These are phyloP conservation scores for Colletotrichum zoysiae DNA, from an alignment of 2,329 filamentous ascomycete genomes.

Conservation along the genomic window DNA sequence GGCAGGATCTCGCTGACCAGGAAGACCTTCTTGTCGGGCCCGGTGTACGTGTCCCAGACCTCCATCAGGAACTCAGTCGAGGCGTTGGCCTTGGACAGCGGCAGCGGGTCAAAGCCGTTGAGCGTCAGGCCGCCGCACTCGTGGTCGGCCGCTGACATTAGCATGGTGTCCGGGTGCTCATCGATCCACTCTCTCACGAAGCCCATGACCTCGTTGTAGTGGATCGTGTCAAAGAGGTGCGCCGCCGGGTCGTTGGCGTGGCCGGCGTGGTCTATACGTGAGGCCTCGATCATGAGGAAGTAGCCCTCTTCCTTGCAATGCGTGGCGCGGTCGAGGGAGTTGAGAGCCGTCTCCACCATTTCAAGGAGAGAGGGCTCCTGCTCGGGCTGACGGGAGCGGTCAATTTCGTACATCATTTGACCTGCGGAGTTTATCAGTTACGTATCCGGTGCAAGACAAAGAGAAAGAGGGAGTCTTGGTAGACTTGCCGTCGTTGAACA, in stretches of 20 bases:
- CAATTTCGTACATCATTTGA: conserved; percentile 52
- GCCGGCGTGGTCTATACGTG: conserved; percentile 53
- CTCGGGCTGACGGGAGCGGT: conserved; percentile 47
- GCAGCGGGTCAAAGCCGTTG: conserved; percentile 52
- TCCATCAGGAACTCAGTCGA: conserved; percentile 49
- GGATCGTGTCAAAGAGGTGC: conserved; percentile 60
- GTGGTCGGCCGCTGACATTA: conserved; percentile 56
- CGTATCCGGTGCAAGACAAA: not conserved
- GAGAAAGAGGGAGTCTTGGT: not conserved
- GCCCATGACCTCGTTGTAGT: conserved; percentile 55
- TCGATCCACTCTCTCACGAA: conserved; percentile 56
- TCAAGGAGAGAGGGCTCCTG: conserved; percentile 56
- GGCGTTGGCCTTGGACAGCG: conserved; percentile 48
- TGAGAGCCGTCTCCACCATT: conserved; percentile 54
- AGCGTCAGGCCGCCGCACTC: conserved; percentile 56
- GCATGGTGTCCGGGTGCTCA: conserved; percentile 52
- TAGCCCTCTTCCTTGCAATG: conserved; percentile 51
- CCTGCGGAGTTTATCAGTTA: conserved; percentile 19
- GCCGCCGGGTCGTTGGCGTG: conserved; percentile 68
- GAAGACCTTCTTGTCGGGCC: conserved; percentile 49
- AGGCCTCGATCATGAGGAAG: conserved; percentile 56
- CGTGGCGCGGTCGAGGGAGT: conserved; percentile 52
- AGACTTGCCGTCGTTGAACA: conserved; percentile 51
- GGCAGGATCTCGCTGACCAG: conserved; percentile 48
- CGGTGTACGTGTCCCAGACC: conserved; percentile 47